phyloP scores from a whole-genome alignment of 768 basidiomycete species.

The Amanita subjunquillea region DNA sequence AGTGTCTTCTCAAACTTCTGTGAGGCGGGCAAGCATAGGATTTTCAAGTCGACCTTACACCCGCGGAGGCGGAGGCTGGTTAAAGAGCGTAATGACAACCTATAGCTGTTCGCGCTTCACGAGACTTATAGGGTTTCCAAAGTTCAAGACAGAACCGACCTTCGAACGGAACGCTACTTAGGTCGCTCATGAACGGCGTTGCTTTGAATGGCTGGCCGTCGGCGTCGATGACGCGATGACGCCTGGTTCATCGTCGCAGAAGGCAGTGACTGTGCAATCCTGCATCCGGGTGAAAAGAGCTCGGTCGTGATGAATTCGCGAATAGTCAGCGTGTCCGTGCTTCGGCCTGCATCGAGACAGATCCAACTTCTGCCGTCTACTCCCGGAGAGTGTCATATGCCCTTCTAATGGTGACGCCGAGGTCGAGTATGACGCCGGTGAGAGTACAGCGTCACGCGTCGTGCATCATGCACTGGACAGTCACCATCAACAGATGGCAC shows the following conservation, averaged over 20 bases:
- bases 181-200: conserved; percentile 90
- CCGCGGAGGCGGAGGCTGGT: too few species aligned
- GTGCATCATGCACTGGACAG: too few species aligned
- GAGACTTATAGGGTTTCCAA: too few species aligned
- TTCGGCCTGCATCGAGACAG: conserved; percentile 61
- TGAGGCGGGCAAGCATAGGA: too few species aligned
- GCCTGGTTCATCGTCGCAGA: conserved; percentile 23
- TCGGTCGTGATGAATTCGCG: conserved; percentile 67
- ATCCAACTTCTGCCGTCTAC: conserved; percentile 68
- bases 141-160: too few species aligned
- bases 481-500: too few species aligned
- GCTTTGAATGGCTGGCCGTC: conserved; percentile 86
- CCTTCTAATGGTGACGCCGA: conserved; percentile 82
- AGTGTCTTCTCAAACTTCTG: too few species aligned
- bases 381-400: conserved; percentile 87
- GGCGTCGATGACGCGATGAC: conserved; percentile 44
- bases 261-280: conserved; percentile 26
- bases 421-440: conserved; percentile 28
- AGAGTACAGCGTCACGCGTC: too few species aligned
- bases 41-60: too few species aligned
- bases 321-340: conserved; percentile 54
- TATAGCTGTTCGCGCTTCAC: too few species aligned
- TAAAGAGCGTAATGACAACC: too few species aligned
- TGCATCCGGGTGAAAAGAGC: conserved; percentile 47
- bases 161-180: too few species aligned